phyloP scores from a whole-genome alignment of 2,329 filamentous ascomycete species.

The Calcarisporium arbuscula region DNA sequence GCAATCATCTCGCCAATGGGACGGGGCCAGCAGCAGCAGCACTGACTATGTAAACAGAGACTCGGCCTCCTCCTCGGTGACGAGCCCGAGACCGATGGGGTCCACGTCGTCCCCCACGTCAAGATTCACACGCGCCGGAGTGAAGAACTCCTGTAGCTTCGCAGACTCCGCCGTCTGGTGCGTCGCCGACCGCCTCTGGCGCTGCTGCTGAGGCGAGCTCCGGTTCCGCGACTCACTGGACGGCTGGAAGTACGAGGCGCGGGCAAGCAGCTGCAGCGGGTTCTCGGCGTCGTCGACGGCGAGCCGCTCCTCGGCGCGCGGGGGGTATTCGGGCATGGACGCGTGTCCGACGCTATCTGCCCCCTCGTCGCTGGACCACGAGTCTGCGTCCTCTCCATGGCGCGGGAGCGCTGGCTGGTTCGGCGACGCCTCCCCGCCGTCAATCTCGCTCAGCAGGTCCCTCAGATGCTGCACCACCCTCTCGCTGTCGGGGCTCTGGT shows the following conservation, averaged over 20 bases:
- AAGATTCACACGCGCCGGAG: constrained; percentile 54
- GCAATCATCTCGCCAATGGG: no score
- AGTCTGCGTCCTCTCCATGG: constrained; percentile 23
- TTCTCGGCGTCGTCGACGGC: constrained; percentile 69
- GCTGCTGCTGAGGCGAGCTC: constrained; percentile 17
- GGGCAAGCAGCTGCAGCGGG: constrained; percentile 64
- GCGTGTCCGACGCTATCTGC: constrained; percentile 21
- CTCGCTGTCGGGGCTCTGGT: constrained; percentile 36
- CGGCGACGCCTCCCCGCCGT: constrained; percentile 14
- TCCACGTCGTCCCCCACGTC: constrained; percentile 61
- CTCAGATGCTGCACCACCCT: constrained; percentile 38
- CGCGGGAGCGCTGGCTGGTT: constrained; percentile 14
- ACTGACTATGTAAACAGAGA: constrained; percentile 59
- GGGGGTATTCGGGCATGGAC: constrained; percentile 20
- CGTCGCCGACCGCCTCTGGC: constrained; percentile 4
- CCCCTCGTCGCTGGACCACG: constrained; percentile 23
- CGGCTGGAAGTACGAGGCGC: constrained; percentile 63
- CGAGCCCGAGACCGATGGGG: constrained; percentile 63
- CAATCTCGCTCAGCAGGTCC: constrained; percentile 27
- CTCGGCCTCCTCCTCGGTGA: constrained; percentile 58
- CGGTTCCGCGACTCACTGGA: constrained; percentile 31
- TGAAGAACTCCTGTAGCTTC: constrained; percentile 59
- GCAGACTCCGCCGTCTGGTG: constrained; percentile 18
- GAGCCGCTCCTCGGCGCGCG: constrained; percentile 42
- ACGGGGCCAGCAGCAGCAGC: no score